phyloP scores from a whole-genome alignment of 2,329 filamentous ascomycete species.

The Torrubiella hemipterigena region DNA sequence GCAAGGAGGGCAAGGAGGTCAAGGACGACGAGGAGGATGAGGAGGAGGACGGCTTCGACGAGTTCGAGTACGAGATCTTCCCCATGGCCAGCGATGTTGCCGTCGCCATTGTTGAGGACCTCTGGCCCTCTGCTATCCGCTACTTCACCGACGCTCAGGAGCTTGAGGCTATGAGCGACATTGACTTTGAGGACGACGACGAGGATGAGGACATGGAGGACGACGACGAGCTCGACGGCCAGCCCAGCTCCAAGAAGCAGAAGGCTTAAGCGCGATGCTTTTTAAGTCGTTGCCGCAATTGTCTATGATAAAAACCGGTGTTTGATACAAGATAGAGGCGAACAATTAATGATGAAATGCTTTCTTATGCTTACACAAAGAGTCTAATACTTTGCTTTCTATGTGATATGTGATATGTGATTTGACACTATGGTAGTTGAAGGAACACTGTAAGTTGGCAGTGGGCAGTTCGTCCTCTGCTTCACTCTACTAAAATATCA shows the following conservation, averaged over 20 bases:
- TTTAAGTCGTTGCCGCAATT: neutral
- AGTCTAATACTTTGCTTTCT: no score
- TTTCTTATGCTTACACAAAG: no score
- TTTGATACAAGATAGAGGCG: no score
- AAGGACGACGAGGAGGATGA: conserved; percentile 35
- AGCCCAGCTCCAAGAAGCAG: conserved; percentile 28
- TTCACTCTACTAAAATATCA: no score
- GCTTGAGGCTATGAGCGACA: conserved; percentile 51
- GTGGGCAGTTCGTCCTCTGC: no score
- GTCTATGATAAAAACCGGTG: no score
- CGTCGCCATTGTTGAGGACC: conserved; percentile 68
- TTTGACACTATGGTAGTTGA: no score
- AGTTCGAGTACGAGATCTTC: conserved; percentile 71
- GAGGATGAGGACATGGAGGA: conserved; percentile 31
- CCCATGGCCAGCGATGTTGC: conserved; percentile 78
- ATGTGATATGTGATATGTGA: no score
- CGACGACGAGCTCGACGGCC: conserved; percentile 11
- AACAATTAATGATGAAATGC: no score
- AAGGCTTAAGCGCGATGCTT: conserved; percentile 19
- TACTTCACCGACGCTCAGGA: conserved; percentile 69
- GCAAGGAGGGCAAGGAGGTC: conserved; percentile 37
- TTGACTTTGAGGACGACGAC: conserved; percentile 50
- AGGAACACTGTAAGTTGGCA: no score
- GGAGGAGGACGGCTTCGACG: conserved; percentile 48
- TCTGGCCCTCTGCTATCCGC: conserved; percentile 79